Conservation (phyloP, 495 filamentous ascomycete species). For the Xanthoparmelia taractica region DNA sequence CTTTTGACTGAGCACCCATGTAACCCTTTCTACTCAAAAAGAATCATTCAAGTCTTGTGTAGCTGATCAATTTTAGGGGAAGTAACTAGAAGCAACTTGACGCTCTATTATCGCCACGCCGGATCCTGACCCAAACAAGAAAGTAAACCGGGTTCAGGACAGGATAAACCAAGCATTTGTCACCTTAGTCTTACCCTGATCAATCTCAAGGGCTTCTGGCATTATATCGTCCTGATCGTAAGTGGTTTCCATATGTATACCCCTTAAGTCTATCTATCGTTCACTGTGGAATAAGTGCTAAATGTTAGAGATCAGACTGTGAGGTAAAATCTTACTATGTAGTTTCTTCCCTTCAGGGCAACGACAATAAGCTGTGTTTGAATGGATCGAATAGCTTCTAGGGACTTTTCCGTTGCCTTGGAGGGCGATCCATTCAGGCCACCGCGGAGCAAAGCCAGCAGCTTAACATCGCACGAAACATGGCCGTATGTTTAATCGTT, state of each 20-base stretch:
- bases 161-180: background rate
- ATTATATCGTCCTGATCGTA: background rate
- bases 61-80: background rate
- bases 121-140: background rate
- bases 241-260: background rate
- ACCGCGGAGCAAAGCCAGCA: background rate
- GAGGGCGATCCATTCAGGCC: too few species aligned
- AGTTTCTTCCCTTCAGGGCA: background rate
- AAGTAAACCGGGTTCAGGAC: background rate
- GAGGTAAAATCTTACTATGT: background rate
- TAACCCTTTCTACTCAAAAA: background rate
- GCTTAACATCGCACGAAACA: background rate
- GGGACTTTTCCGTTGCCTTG: background rate
- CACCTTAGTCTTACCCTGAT: background rate
- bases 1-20: constrained; percentile 48
- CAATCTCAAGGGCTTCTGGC: background rate
- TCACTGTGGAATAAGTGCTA: background rate
- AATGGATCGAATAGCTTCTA: background rate
- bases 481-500: too few species aligned
- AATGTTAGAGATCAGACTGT: background rate
- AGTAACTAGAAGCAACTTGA: background rate
- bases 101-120: background rate
- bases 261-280: background rate
- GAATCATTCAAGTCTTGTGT: background rate
- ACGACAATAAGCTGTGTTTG: background rate